Evolutionary conservation across 495 filamentous ascomycete species (phyloP), one percentile per base, ranked within the genome.

Genomic region (Penicillium argentinense): DNA sequence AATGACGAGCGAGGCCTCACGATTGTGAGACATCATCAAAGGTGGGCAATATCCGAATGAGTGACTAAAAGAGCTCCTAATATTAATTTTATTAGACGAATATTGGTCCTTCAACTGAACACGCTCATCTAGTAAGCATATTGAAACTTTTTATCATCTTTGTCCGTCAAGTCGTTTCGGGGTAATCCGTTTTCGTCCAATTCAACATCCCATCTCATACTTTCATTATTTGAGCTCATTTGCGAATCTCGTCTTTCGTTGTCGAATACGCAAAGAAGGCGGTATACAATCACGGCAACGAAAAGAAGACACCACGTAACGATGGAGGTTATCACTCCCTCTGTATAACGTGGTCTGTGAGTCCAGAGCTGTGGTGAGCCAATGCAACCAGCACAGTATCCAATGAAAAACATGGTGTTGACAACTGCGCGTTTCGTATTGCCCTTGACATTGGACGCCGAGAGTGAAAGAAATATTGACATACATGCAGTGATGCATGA

Each of bases 361-460:
- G 52, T 67, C 66, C 66, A 69, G 2, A 63, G 47, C 41, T 66
- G 64, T 4, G 67, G 66, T 0, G 40, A 40, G 2, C 50, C 57
- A 33, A 71, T 71, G 30, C 57, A 60, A 9, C 63, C 67, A 13
- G 53, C 63, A 37, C 62, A 67, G 39, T 69, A 71, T 0, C 61
- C 67, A 25, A 68, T 63, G 48, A 71, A 69, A 30, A 64, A 69
- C 42, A 71, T 42, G 12, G 68, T 63, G 27, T 68, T 71, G 18
- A 74, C 69, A 3, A 69, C 57, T 9, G 70, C 63, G 12, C 81
- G 81, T 57, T 85, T 86, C 4, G 83, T 85, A 62, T 83, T 84
- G 12, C 82, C 82, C 4, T 79, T 77, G 5, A 83, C 70, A 42
- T 86, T 84, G 16, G 73, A 78, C 0, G 70, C 71, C 23, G 73